Percentiles rank a stretch among this genome's conserved stretches.
These are phyloP conservation scores for Delonix regia DNA, from an alignment of 306 rosid species.

Conservation along the genomic window DNA sequence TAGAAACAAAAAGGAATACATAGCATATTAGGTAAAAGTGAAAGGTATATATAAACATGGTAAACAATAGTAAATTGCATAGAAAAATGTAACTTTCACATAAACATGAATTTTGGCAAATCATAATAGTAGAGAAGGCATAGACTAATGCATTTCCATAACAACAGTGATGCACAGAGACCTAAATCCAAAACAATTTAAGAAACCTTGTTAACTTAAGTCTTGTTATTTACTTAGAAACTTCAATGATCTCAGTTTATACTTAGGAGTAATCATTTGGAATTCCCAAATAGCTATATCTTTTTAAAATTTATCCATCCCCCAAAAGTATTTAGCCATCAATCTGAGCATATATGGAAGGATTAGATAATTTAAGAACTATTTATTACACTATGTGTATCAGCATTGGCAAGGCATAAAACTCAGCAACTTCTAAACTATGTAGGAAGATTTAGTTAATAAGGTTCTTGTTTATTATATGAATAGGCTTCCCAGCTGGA, in stretches of 20 bases:
- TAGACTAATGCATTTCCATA: conserved; percentile 1
- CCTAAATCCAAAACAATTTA: background rate
- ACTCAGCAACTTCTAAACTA: conserved; percentile 78
- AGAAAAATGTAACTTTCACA: conserved; percentile 17
- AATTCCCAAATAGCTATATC: background rate
- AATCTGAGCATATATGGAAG: conserved; percentile 29
- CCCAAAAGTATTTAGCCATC: conserved; percentile 10
- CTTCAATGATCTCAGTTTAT: conserved; percentile 14
- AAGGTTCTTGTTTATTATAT: conserved; percentile 65
- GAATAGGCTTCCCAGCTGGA: conserved; percentile 77
- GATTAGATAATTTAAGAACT: conserved; percentile 3
- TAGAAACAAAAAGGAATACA: conserved; percentile 40
- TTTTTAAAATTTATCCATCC: conserved; percentile 23
- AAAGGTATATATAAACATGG: background rate
- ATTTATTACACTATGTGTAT: conserved; percentile 82
- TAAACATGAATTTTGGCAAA: conserved; percentile 17
- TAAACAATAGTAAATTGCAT: background rate
- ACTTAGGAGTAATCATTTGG: background rate
- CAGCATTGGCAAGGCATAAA: conserved; percentile 86
- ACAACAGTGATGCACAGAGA: background rate
- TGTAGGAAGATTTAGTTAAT: conserved; percentile 68
- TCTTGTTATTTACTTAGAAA: conserved; percentile 4
- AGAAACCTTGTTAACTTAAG: conserved; percentile 14
- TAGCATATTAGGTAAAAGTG: conserved; percentile 13
- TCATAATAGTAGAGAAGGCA: conserved; percentile 26